These are phyloP conservation scores for Linum usitatissimum DNA, from an alignment of 345 rosid genomes.

Conservation along the genomic window DNA sequence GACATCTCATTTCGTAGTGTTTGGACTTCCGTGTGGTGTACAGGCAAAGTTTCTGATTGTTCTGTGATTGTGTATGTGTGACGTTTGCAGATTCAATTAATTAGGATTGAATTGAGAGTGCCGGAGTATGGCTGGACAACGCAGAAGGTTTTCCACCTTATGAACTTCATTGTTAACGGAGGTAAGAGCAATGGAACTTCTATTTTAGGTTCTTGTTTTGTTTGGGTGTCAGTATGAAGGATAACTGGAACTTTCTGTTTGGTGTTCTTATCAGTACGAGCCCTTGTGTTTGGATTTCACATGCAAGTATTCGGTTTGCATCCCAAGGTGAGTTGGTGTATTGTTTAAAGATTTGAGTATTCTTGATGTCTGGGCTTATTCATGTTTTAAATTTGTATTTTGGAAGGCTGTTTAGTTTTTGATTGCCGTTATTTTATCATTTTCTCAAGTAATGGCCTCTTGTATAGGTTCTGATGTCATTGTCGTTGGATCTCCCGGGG, in stretches of 20 bases:
- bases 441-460: background rate
- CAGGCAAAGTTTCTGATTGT: background rate
- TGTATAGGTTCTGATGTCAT: constrained; percentile 57
- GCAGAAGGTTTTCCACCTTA: constrained; percentile 87
- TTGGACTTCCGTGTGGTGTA: background rate
- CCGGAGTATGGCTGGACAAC: constrained; percentile 97
- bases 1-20: no score
- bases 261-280: constrained; percentile 40
- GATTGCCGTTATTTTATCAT: background rate
- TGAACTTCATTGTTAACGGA: constrained; percentile 82
- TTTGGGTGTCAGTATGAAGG: background rate
- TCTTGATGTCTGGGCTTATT: background rate
- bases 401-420: background rate
- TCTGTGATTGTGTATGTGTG: constrained; percentile 5
- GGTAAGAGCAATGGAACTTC: constrained; percentile 34
- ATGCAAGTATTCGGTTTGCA: constrained; percentile 45
- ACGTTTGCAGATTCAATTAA: constrained; percentile 52
- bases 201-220: background rate
- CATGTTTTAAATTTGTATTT: background rate
- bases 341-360: background rate
- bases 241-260: background rate
- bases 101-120: constrained; percentile 79
- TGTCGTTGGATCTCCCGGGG: constrained; percentile 78
- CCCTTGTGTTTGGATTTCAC: constrained; percentile 63
- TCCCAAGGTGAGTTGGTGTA: constrained; percentile 13